Conservation (phyloP, 495 filamentous ascomycete species). For the Talaromyces borbonicus region DNA sequence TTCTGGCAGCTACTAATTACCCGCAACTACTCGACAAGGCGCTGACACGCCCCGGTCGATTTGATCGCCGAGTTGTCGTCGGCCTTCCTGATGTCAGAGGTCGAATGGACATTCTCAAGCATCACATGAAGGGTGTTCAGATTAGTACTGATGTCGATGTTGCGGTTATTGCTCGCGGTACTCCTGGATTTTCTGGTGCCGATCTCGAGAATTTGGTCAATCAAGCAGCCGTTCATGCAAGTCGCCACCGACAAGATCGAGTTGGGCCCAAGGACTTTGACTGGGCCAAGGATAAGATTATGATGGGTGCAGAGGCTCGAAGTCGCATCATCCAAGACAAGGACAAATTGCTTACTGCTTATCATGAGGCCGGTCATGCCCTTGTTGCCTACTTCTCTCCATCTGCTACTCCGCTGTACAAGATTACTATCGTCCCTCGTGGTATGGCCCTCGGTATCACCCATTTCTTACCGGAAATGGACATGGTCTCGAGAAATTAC, state of each 20-base stretch:
- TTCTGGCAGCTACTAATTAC: conserved; percentile 93
- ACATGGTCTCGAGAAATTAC: conserved; percentile 70
- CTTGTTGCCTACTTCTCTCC: conserved; percentile 75
- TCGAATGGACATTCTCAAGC: conserved; percentile 79
- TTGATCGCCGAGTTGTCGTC: conserved; percentile 84
- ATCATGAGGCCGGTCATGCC: conserved; percentile 95
- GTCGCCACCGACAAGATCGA: conserved; percentile 60
- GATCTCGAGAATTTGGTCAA: conserved; percentile 96
- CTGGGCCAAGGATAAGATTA: conserved; percentile 96
- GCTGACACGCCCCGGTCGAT: conserved; percentile 85
- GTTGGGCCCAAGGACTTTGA: conserved; percentile 79
- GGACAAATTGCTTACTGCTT: conserved; percentile 83
- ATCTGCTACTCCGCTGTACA: conserved; percentile 70
- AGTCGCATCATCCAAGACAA: conserved; percentile 81
- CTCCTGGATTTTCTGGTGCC: conserved; percentile 86
- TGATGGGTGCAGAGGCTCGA: conserved; percentile 89
- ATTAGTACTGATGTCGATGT: conserved; percentile 70
- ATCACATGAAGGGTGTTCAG: conserved; percentile 85
- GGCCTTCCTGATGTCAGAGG: conserved; percentile 92
- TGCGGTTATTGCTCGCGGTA: conserved; percentile 70
- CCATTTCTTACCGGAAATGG: conserved; percentile 75
- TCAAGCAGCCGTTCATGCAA: conserved; percentile 86
- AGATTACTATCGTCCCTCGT: conserved; percentile 91
- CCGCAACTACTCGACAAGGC: conserved; percentile 91
- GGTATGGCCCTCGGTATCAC: conserved; percentile 80